phyloP scores from a whole-genome alignment of 345 rosid species.

The Iberis pinnata region DNA sequence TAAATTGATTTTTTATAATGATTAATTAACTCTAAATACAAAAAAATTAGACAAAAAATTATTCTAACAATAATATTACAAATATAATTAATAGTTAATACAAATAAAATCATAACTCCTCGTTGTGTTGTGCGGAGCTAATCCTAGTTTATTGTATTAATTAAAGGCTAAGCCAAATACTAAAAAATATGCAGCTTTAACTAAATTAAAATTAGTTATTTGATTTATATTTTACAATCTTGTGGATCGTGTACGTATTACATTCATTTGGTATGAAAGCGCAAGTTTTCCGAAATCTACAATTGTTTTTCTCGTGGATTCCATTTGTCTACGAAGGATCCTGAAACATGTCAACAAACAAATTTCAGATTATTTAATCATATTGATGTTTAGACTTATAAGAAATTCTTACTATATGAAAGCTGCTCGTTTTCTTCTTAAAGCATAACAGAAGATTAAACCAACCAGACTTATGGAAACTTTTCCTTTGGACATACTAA shows the following conservation, averaged over 20 bases:
- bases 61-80: too few species aligned
- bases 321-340: conserved; percentile 37
- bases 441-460: conserved; percentile 40
- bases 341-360: conserved; percentile 38
- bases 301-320: conserved; percentile 45
- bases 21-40: too few species aligned
- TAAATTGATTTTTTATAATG: too few species aligned
- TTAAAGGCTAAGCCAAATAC: not conserved
- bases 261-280: conserved; percentile 80
- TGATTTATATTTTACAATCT: conserved; percentile 5
- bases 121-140: too few species aligned
- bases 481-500: conserved; percentile 44
- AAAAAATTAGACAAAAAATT: too few species aligned
- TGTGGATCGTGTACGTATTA: not conserved
- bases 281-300: conserved; percentile 80
- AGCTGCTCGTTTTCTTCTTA: conserved; percentile 46
- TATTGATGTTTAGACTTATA: not conserved
- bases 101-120: too few species aligned
- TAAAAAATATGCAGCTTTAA: not conserved
- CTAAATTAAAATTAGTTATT: not conserved
- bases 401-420: conserved; percentile 42
- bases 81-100: too few species aligned
- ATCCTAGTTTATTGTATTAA: too few species aligned
- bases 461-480: conserved; percentile 49
- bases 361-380: too few species aligned